Conservation (phyloP, 106 monocot species). For the Vanilla planifolia region DNA sequence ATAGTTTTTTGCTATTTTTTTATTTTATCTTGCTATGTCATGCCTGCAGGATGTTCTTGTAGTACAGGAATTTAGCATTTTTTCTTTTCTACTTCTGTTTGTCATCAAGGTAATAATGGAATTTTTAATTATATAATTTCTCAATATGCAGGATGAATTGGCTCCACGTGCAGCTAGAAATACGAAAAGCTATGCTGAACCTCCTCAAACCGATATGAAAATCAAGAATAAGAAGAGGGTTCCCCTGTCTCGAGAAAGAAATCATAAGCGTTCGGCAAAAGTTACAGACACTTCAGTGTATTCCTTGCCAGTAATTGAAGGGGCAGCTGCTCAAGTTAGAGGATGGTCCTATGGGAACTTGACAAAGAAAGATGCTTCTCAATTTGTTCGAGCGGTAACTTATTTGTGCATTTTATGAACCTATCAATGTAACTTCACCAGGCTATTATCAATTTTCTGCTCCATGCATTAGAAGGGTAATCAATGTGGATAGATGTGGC, state of each 20-base stretch:
- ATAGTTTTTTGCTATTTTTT: neutral
- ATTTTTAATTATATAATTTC: neutral
- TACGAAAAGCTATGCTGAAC: constrained; percentile 91
- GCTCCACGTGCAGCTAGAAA: constrained; percentile 97
- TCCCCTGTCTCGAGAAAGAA: constrained; percentile 51
- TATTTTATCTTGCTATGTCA: neutral
- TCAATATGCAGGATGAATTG: constrained; percentile 54
- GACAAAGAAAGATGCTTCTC: constrained; percentile 88
- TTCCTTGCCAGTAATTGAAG: constrained; percentile 69
- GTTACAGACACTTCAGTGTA: constrained; percentile 30
- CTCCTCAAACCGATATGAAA: constrained; percentile 40
- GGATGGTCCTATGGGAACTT: constrained; percentile 89
- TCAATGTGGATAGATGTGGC: no score
- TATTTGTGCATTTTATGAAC: neutral
- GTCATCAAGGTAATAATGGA: neutral
- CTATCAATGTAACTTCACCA: no score
- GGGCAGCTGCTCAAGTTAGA: constrained; percentile 75
- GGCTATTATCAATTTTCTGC: no score
- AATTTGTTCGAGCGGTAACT: constrained; percentile 86
- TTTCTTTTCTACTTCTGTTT: neutral
- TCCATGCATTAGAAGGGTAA: no score
- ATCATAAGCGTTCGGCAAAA: constrained; percentile 47
- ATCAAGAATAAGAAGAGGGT: constrained; percentile 52
- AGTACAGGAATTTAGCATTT: neutral
- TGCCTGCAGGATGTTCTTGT: neutral